phyloP scores from a whole-genome alignment of 306 rosid genomes.

The Castanea sativa region DNA sequence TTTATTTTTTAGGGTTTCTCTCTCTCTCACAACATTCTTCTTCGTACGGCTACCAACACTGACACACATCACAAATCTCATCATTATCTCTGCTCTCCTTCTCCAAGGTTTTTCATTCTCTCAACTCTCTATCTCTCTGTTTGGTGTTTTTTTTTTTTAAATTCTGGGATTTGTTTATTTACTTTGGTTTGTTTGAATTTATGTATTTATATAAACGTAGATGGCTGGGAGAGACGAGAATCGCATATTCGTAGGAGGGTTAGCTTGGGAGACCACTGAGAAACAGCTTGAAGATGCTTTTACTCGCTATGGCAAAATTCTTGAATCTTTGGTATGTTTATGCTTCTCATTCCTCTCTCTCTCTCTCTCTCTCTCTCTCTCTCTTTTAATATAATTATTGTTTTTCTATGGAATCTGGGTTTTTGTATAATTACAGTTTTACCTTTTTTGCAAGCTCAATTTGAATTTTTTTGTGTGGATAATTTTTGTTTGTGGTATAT shows the following conservation, averaged over 20 bases:
- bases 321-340: constrained; percentile 11
- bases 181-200: background rate
- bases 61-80: too few species aligned
- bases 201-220: background rate
- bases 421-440: background rate
- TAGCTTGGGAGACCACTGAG: constrained; percentile 25
- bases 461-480: too few species aligned
- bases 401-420: background rate
- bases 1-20: too few species aligned
- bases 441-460: background rate
- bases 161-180: background rate
- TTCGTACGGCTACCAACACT: too few species aligned
- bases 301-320: constrained; percentile 24
- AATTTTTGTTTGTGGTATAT: too few species aligned
- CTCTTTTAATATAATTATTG: background rate
- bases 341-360: background rate
- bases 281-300: constrained; percentile 25
- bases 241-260: constrained; percentile 31
- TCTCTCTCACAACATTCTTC: too few species aligned
- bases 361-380: too few species aligned
- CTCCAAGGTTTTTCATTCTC: too few species aligned
- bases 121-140: background rate
- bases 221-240: constrained; percentile 27
- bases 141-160: too few species aligned
- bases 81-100: too few species aligned